Conservation (phyloP, 768 basidiomycete species). For the Podaxis carcinomalis region DNA sequence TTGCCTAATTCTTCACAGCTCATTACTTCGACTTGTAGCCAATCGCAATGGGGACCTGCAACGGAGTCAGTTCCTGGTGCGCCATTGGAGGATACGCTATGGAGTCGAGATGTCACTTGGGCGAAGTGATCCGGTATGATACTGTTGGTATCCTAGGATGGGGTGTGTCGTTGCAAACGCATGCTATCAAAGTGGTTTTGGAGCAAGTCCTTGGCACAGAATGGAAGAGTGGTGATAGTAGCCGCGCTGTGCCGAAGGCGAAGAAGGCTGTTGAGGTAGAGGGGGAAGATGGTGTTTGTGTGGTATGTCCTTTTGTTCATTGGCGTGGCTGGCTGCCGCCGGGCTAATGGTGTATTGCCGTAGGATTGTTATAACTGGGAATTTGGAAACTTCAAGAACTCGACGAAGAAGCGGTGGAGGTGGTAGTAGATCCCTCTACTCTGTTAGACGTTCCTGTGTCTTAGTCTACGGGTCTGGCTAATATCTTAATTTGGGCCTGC, state of each 20-base stretch:
- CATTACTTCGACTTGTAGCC: slow-evolving; percentile 40
- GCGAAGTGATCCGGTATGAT: slow-evolving; percentile 79
- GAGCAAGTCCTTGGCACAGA: slow-evolving; percentile 31
- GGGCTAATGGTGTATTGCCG: slow-evolving; percentile 1
- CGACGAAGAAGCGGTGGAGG: slow-evolving; percentile 7
- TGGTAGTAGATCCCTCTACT: not conserved
- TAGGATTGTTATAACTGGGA: slow-evolving; percentile 79
- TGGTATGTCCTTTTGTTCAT: slow-evolving; percentile 37
- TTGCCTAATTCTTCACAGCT: not conserved
- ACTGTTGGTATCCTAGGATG: slow-evolving; percentile 79
- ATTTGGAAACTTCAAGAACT: slow-evolving; percentile 39
- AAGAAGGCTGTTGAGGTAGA: slow-evolving; percentile 38
- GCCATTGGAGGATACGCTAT: slow-evolving; percentile 73
- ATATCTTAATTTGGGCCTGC: not conserved
- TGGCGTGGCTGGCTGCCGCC: not conserved
- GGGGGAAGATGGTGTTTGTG: slow-evolving; percentile 48
- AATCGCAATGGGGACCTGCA: slow-evolving; percentile 83
- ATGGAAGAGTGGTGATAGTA: slow-evolving; percentile 14
- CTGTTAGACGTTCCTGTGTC: not conserved
- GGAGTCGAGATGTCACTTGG: slow-evolving; percentile 87
- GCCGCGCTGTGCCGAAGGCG: slow-evolving; percentile 14
- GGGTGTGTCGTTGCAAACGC: slow-evolving; percentile 71
- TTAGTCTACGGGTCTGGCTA: not conserved
- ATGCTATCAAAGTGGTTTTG: slow-evolving; percentile 66
- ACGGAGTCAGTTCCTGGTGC: slow-evolving; percentile 53